phyloP scores from a whole-genome alignment of 805 yeast species.

The Saturnispora halmiae region DNA sequence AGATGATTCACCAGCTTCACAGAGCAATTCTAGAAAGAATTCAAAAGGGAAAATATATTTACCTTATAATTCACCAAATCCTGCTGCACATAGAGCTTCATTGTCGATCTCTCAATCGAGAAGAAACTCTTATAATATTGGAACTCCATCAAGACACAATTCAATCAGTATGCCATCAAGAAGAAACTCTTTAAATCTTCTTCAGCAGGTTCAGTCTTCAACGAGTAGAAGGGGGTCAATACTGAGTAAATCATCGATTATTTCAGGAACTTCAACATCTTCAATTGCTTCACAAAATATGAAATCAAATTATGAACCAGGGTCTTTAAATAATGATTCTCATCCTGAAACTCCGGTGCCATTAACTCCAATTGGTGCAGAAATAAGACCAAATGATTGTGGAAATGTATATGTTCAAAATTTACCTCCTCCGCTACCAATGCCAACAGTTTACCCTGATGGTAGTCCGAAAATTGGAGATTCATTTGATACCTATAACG shows the following conservation, averaged over 20 bases:
- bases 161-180: constrained; percentile 13
- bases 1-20: constrained; percentile 17
- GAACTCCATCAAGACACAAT: constrained; percentile 10
- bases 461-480: constrained; percentile 17
- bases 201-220: constrained; percentile 10
- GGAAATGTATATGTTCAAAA: constrained; percentile 11
- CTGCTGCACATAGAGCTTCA: constrained; percentile 11
- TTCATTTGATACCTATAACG: not conserved
- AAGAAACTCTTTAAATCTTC: constrained; percentile 13
- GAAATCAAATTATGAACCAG: not conserved
- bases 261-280: constrained; percentile 5
- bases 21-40: constrained; percentile 13
- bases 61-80: constrained; percentile 5
- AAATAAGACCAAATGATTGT: not conserved
- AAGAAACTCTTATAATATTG: constrained; percentile 17
- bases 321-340: not conserved
- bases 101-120: constrained; percentile 16
- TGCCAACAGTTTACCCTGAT: constrained; percentile 32
- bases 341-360: not conserved
- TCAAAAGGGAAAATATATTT: constrained; percentile 13
- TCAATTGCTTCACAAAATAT: not conserved
- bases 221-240: constrained; percentile 17
- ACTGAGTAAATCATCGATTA: constrained; percentile 12
- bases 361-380: not conserved
- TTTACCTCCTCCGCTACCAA: constrained; percentile 48